Evolutionary conservation across 371 early-diverging fungal genomes (phyloP), one percentile per base, ranked within the genome.

Genomic region (Mycotypha africana): DNA sequence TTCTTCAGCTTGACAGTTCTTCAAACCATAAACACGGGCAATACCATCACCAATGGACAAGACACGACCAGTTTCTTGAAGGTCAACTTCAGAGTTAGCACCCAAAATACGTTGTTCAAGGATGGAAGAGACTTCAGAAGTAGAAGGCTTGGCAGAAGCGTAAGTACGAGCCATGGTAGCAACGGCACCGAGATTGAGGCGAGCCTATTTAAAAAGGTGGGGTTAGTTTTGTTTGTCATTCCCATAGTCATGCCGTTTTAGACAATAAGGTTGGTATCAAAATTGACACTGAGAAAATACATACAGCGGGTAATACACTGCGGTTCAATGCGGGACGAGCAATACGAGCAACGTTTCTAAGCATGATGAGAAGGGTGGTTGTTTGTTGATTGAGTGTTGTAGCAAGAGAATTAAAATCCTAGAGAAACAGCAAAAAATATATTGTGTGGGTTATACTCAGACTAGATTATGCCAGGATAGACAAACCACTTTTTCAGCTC

Each of bases 31-130:
- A 57, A 97, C 94, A 86, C 95, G 93, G 56, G 96, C 97, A 78
- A 97, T 95, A 93, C 97, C 97, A 78, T 97, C 97, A 86, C 97
- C 96, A 65, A 97, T 92, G 65, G 95, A 93, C 71, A 97, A 79
- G 53, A 97, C 97, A 67, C 96, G 91, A 52, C 97, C 97, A 47
- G 95, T 96, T 78, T 96, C 95, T 69, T 92, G 88, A 57, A 96
- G 82, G 65, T 96, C 93, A 56, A 83, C 81, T 58, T 78, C 74
- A 57, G 77, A 66, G 70, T 77, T 69, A 53, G 88, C 77, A 52
- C 93, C 93, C 43, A 87, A 80, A 69, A 96, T 96, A 55, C 95
- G 85, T 67, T 93, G 87, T 78, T 96, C 92, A 40, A 92, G 82
- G 67, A 94, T 91, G 48, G 86, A 87, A 47, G 92, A 85, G 19